Percentiles rank a stretch among this genome's conserved stretches.
Conservation (phyloP, 345 rosid genomes). For the Corchorus olitorius region DNA sequence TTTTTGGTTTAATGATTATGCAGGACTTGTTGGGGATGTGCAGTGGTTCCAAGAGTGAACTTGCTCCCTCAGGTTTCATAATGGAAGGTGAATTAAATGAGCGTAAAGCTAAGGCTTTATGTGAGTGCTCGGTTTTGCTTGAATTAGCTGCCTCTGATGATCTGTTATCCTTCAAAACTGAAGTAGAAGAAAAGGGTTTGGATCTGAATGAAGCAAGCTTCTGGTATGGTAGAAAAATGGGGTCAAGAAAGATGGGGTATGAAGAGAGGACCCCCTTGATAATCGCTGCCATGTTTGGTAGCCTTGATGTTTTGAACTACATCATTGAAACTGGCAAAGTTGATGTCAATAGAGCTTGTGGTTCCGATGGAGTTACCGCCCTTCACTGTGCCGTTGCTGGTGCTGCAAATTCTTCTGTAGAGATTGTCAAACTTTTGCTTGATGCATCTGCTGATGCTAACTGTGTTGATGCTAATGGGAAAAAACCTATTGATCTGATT, state of each 20-base stretch:
- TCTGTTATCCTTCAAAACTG: conserved; percentile 52
- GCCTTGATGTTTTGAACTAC: conserved; percentile 58
- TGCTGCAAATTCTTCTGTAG: conserved; percentile 51
- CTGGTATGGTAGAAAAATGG: conserved; percentile 81
- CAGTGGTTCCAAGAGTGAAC: conserved; percentile 43
- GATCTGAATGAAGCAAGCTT: conserved; percentile 53
- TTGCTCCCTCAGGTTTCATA: conserved; percentile 33
- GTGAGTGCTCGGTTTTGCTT: conserved; percentile 56
- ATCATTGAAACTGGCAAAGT: conserved; percentile 48
- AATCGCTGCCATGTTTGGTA: conserved; percentile 87
- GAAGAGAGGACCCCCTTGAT: conserved; percentile 82
- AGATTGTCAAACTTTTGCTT: conserved; percentile 66
- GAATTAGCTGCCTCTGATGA: conserved; percentile 77
- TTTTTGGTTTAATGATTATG: conserved; percentile 26
- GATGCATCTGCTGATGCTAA: conserved; percentile 64
- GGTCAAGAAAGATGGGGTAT: conserved; percentile 82
- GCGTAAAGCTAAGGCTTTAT: conserved; percentile 30
- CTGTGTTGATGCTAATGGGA: conserved; percentile 61
- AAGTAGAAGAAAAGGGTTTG: conserved; percentile 50
- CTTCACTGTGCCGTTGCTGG: conserved; percentile 95
- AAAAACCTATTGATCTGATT: conserved; percentile 66
- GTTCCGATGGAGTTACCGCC: conserved; percentile 79
- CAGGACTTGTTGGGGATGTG: conserved; percentile 62
- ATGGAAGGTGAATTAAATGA: conserved; percentile 50
- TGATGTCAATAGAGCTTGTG: conserved; percentile 67